Evolutionary conservation across 2,329 filamentous ascomycete genomes (phyloP).

Genomic region (Epichloe baconii): DNA sequence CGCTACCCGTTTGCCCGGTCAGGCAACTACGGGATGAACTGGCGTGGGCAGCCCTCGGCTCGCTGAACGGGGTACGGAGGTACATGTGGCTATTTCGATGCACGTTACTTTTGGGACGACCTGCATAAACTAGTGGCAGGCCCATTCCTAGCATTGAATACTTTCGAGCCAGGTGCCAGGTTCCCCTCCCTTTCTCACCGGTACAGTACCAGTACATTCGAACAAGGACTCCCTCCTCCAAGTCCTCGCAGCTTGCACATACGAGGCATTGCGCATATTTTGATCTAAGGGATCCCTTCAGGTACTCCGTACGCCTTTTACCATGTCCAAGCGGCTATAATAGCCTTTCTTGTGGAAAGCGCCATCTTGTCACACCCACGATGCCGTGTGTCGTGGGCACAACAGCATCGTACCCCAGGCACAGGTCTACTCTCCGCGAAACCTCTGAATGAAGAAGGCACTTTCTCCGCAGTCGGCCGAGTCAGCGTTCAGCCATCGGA

Average conservation of each 20-base stretch:
- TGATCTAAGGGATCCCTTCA: not conserved
- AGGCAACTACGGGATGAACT: not conserved
- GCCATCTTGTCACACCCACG: conserved; percentile 3
- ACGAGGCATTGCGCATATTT: not conserved
- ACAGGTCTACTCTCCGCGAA: not conserved
- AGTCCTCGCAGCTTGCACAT: not conserved
- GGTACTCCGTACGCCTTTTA: not conserved
- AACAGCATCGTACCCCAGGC: conserved; percentile 1
- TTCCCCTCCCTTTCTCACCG: not conserved
- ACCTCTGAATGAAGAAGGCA: not conserved
- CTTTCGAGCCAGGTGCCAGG: not conserved
- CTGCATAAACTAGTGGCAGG: not conserved
- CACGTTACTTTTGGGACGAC: not conserved
- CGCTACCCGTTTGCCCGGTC: not conserved
- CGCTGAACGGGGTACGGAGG: not conserved
- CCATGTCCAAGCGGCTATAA: not conserved
- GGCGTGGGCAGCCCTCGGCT: not conserved
- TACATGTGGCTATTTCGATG: not conserved
- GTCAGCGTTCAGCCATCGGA: not conserved
- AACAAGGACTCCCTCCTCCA: no score
- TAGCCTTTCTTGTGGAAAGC: not conserved
- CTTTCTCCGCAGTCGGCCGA: conserved; percentile 1
- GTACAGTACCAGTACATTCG: not conserved
- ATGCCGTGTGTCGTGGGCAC: not conserved
- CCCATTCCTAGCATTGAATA: not conserved